phyloP scores from a whole-genome alignment of 2,329 filamentous ascomycete genomes.

The Beauveria rudraprayagi region DNA sequence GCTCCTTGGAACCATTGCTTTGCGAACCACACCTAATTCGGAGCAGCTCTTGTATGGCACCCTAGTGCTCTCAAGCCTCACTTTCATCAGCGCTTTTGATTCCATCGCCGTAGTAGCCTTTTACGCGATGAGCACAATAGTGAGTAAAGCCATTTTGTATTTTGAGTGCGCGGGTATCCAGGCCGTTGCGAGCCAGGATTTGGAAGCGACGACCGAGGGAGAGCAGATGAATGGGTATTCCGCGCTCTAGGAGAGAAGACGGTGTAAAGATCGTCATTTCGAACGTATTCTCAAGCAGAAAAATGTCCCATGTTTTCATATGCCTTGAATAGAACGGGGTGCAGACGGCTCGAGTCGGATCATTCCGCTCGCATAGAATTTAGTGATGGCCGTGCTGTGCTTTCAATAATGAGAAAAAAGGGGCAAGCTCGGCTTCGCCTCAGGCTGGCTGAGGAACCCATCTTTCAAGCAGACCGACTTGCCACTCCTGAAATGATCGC shows the following conservation, averaged over 20 bases:
- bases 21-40: background rate
- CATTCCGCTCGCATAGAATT: background rate
- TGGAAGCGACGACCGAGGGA: background rate
- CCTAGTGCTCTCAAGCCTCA: constrained; percentile 3
- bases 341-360: background rate
- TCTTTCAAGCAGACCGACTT: constrained; percentile 51
- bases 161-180: constrained; percentile 1
- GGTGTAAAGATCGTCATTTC: background rate
- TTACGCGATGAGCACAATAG: background rate
- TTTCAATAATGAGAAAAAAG: background rate
- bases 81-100: constrained; percentile 8
- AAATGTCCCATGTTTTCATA: too few species aligned
- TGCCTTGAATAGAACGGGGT: too few species aligned
- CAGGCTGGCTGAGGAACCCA: constrained; percentile 25
- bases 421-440: background rate
- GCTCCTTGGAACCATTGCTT: too few species aligned
- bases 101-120: background rate
- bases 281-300: too few species aligned
- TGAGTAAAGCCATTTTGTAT: background rate
- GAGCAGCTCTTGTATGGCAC: background rate
- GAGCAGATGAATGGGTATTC: background rate
- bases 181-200: background rate
- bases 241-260: background rate
- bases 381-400: background rate
- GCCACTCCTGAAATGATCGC: constrained; percentile 56